Evolutionary conservation across 805 yeast genomes (phyloP).

Genomic region (Debaryomyces tyrocola): DNA sequence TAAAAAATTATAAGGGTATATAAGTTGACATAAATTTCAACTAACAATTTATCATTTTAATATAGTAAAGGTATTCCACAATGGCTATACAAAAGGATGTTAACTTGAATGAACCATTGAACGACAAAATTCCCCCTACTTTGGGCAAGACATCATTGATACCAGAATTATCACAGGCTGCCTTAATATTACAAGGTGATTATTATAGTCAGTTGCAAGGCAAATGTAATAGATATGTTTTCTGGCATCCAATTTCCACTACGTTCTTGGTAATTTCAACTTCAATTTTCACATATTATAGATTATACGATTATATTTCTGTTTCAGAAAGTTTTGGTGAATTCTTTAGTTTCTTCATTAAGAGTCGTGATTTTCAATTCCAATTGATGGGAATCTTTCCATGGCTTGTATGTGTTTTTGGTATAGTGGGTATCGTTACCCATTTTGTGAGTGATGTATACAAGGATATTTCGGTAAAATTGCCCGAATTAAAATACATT

Average conservation of each 20-base stretch:
- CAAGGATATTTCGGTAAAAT: conserved; percentile 31
- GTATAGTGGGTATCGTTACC: conserved; percentile 39
- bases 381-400: conserved; percentile 32
- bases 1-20: too few relatives aligned
- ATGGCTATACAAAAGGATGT: conserved; percentile 53
- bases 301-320: conserved; percentile 28
- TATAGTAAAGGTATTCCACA: neutral
- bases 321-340: conserved; percentile 31
- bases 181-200: conserved; percentile 64
- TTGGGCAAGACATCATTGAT: conserved; percentile 48
- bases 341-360: conserved; percentile 21
- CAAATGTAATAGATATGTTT: conserved; percentile 42
- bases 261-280: neutral
- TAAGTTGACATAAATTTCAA: too few relatives aligned
- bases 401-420: conserved; percentile 36
- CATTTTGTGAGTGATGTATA: conserved; percentile 49
- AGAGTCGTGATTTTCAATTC: conserved; percentile 24
- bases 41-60: too few relatives aligned
- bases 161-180: conserved; percentile 61
- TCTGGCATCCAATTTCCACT: conserved; percentile 41
- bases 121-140: conserved; percentile 50
- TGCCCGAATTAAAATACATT: conserved; percentile 22
- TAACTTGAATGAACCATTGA: conserved; percentile 55
- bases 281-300: conserved; percentile 13
- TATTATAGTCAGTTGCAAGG: conserved; percentile 50